These are phyloP conservation scores for Tetradesmus obliquus DNA, from an alignment of 139 green algal species.

Conservation along the genomic window DNA sequence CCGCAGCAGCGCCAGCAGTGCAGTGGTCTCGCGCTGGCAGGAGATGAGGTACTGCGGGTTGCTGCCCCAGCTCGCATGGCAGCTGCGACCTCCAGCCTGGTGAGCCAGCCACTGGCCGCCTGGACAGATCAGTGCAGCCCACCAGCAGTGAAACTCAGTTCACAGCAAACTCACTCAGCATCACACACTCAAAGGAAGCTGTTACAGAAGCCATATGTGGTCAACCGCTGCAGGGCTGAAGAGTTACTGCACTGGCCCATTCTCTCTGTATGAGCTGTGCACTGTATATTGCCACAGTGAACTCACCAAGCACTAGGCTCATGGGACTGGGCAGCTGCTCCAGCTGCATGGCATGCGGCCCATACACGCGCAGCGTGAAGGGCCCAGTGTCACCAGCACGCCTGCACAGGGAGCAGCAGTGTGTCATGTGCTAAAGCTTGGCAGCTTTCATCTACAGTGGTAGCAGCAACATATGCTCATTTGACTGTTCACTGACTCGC, in stretches of 20 bases:
- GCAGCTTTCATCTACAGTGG: not conserved
- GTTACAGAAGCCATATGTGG: no score
- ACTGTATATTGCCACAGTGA: not conserved
- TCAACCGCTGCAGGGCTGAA: no score
- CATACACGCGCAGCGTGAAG: not conserved
- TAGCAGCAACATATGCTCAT: not conserved
- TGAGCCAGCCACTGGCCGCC: not conserved
- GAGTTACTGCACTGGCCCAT: no score
- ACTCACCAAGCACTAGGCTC: constrained; percentile 3
- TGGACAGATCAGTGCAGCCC: not conserved
- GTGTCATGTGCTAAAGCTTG: not conserved
- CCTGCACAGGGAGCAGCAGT: not conserved
- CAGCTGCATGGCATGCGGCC: not conserved
- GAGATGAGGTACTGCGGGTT: constrained; percentile 39
- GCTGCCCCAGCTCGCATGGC: constrained; percentile 2
- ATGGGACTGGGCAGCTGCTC: constrained; percentile 28
- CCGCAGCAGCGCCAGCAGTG: not conserved
- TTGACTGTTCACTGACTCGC: no score
- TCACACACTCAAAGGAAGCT: not conserved
- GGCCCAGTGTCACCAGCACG: constrained; percentile 5
- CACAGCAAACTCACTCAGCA: not conserved
- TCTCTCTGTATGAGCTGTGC: no score
- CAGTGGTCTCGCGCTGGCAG: constrained; percentile 20
- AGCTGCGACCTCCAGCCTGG: constrained; percentile 20
- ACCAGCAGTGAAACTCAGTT: no score